Percentiles rank a stretch among this genome's conserved stretches.
Evolutionary conservation across 2,329 filamentous ascomycete species (phyloP).

Genomic region (Sporothrix globosa): DNA sequence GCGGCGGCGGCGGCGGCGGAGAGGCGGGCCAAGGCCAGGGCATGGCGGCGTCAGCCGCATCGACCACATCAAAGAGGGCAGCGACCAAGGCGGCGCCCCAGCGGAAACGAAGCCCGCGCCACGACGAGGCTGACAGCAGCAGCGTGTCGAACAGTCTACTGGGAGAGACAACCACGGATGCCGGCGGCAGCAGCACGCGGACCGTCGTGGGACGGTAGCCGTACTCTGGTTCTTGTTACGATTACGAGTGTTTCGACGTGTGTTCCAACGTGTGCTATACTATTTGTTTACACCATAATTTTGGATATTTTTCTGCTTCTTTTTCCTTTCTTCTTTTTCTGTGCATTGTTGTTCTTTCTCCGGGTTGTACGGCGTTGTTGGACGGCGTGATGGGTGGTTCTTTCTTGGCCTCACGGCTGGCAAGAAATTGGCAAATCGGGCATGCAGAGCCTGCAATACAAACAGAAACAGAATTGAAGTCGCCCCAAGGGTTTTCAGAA

Average conservation of each 20-base stretch:
- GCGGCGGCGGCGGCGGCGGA: background rate
- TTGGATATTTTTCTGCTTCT: background rate
- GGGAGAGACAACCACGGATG: conserved; percentile 23
- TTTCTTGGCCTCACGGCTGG: too few species aligned
- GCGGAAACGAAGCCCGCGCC: background rate
- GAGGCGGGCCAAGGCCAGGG: background rate
- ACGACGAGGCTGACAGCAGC: background rate
- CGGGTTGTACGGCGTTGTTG: too few species aligned
- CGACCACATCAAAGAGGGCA: background rate
- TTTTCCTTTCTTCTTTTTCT: background rate
- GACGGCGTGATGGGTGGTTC: too few species aligned
- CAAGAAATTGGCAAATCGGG: too few species aligned
- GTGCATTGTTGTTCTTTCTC: too few species aligned
- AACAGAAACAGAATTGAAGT: too few species aligned
- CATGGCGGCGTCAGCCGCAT: background rate
- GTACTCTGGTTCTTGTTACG: background rate
- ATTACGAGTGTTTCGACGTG: background rate
- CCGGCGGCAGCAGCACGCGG: conserved; percentile 34
- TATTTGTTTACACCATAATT: background rate
- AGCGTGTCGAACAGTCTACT: conserved; percentile 17
- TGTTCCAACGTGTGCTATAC: background rate
- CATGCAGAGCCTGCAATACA: too few species aligned
- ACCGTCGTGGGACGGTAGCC: conserved; percentile 31
- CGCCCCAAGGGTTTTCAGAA: too few species aligned
- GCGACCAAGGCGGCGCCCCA: background rate